These are phyloP conservation scores for Metschnikowia arizonensis DNA, from an alignment of 805 yeast genomes.

Conservation along the genomic window DNA sequence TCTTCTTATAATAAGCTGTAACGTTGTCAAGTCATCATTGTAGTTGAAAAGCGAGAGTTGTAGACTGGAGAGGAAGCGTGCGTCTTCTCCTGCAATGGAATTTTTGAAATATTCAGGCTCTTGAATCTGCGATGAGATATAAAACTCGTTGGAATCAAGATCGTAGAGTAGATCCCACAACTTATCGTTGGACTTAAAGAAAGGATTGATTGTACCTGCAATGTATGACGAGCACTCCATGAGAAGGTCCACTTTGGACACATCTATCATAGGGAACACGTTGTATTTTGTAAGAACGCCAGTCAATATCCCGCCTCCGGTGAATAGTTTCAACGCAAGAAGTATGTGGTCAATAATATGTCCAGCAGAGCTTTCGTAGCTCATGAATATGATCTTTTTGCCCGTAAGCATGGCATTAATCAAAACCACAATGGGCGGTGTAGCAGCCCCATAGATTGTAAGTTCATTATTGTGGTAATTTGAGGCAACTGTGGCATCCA, in stretches of 20 bases:
- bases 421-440: conserved; percentile 43
- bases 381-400: conserved; percentile 35
- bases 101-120: conserved; percentile 24
- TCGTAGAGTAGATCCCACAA: conserved; percentile 63
- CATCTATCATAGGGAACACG: conserved; percentile 59
- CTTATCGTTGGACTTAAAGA: conserved; percentile 50
- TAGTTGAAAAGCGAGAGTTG: conserved; percentile 41
- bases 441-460: conserved; percentile 49
- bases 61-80: conserved; percentile 39
- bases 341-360: conserved; percentile 39
- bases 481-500: conserved; percentile 33
- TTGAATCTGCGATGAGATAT: conserved; percentile 23
- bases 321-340: conserved; percentile 39
- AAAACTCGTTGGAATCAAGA: conserved; percentile 48
- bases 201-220: conserved; percentile 67
- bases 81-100: conserved; percentile 44
- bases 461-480: conserved; percentile 42
- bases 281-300: conserved; percentile 35
- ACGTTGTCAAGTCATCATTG: conserved; percentile 45
- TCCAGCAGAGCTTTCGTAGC: conserved; percentile 39
- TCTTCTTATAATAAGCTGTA: conserved; percentile 40
- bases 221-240: conserved; percentile 41
- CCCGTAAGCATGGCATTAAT: conserved; percentile 39
- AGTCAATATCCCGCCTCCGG: conserved; percentile 41
- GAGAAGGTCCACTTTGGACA: conserved; percentile 51